Evolutionary conservation across 768 basidiomycete species (phyloP).

Genomic region (Phylloporus rhodoxanthus): DNA sequence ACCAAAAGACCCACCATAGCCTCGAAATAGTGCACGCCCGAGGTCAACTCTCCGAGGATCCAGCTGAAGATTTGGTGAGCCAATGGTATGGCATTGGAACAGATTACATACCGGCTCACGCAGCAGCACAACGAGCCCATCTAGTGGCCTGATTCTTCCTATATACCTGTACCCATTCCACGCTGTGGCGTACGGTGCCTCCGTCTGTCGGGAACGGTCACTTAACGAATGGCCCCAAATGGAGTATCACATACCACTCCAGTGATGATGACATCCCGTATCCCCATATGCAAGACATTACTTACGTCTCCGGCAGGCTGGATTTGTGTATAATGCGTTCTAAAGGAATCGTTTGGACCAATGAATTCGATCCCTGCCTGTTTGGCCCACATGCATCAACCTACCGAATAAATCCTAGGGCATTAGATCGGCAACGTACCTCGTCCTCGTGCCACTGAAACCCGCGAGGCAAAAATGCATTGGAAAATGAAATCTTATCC

Average conservation of each 20-base stretch:
- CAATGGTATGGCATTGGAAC: not conserved
- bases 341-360: conserved; percentile 33
- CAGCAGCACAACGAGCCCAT: conserved; percentile 52
- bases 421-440: conserved; percentile 14
- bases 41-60: conserved; percentile 24
- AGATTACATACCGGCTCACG: conserved; percentile 44
- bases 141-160: conserved; percentile 53
- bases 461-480: conserved; percentile 44
- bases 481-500: conserved; percentile 33
- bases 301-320: conserved; percentile 9
- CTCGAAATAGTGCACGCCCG: conserved; percentile 40
- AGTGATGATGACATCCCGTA: conserved; percentile 47
- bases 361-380: conserved; percentile 29
- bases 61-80: conserved; percentile 14
- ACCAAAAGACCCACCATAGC: conserved; percentile 36
- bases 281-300: conserved; percentile 13
- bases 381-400: not conserved
- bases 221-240: not conserved
- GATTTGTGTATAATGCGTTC: conserved; percentile 36
- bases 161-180: conserved; percentile 55
- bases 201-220: conserved; percentile 34
- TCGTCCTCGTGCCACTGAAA: conserved; percentile 32
- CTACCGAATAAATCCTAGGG: not conserved
- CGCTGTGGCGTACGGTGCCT: conserved; percentile 39
- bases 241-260: conserved; percentile 38